Evolutionary conservation across 768 basidiomycete species (phyloP), one percentile per base, ranked within the genome.

Genomic region (Mrakia gelida): DNA sequence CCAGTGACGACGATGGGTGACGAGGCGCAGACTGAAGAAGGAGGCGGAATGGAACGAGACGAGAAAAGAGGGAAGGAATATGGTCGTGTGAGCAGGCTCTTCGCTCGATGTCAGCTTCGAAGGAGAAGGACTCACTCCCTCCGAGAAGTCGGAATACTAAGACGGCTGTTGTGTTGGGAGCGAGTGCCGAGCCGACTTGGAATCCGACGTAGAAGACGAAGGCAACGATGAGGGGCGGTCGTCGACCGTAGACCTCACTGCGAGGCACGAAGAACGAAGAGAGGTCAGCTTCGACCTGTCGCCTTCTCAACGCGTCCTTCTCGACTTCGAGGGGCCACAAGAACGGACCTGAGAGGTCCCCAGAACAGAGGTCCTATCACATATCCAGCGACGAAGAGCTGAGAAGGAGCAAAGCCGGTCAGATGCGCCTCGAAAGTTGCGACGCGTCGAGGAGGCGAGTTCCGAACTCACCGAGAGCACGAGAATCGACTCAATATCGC

Each of bases 1-100:
- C 86, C 86, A 2, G 86, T 83, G 62, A 86, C 86, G 61, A 86
- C 86, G 68, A 87, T 80, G 0, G 85, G 83, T 34, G 84, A 84
- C 1, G 84, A 79, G 11, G 86, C 86, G 78, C 84, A 85, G 1
- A 67, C 45, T 0, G n/a, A n/a, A n/a, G 86, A 73, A 77, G 86
- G 85, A 23, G 86, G 82, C 80, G 86, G 86, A 71, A 85, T 71
- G n/a, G n/a, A n/a, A n/a, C n/a, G n/a, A n/a, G n/a, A n/a, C n/a
- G n/a, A 45, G 86, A 81, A 59, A 86, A 83, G 0, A 84, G 84
- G 72, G 85, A 71, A 59, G 80, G 84, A 79, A 79, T 85, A 84
- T 16, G 83, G 79, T 75, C 84, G 49, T 80, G 86, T 80, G 79
- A 86, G 85, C 78, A n/a, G n/a, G n/a, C n/a, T n/a, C n/a, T n/a